Evolutionary conservation across 257 asterid genomes (phyloP).

Genomic region (Plectranthus barbatus): DNA sequence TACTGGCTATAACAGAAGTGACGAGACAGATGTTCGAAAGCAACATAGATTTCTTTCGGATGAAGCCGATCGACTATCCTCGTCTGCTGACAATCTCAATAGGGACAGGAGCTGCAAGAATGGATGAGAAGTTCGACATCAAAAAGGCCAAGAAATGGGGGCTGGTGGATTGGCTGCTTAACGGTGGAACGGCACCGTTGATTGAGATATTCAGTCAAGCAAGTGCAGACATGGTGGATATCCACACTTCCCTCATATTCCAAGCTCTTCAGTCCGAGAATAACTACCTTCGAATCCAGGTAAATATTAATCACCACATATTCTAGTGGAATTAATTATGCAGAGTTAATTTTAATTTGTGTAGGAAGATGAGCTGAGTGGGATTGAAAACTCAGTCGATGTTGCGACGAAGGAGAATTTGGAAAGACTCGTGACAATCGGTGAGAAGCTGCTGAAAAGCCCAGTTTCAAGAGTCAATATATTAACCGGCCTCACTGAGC

Average conservation of each 20-base stretch:
- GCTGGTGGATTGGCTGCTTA: constrained; percentile 30
- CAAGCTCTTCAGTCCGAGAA: constrained; percentile 31
- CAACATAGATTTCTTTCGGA: constrained; percentile 27
- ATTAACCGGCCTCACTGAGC: constrained; percentile 32
- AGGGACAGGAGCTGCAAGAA: constrained; percentile 44
- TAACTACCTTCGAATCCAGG: constrained; percentile 54
- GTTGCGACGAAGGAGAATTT: constrained; percentile 39
- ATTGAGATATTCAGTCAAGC: constrained; percentile 44
- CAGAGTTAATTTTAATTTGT: background rate
- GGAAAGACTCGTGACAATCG: constrained; percentile 31
- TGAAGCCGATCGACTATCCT: constrained; percentile 34
- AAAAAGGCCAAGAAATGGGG: constrained; percentile 46
- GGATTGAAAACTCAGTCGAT: constrained; percentile 34
- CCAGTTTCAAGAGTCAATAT: constrained; percentile 35
- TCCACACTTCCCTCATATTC: constrained; percentile 34
- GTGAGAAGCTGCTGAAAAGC: constrained; percentile 26
- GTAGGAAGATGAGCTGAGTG: constrained; percentile 44
- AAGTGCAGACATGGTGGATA: constrained; percentile 51
- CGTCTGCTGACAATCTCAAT: constrained; percentile 35
- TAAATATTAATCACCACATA: background rate
- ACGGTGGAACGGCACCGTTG: constrained; percentile 36
- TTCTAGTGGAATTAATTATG: background rate
- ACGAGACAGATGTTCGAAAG: constrained; percentile 41
- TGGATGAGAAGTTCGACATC: constrained; percentile 26
- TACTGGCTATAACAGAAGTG: constrained; percentile 40